Base-by-base conservation (phyloP, 441 rosid species). In the Euphorbia schlechtendalii region DNA sequence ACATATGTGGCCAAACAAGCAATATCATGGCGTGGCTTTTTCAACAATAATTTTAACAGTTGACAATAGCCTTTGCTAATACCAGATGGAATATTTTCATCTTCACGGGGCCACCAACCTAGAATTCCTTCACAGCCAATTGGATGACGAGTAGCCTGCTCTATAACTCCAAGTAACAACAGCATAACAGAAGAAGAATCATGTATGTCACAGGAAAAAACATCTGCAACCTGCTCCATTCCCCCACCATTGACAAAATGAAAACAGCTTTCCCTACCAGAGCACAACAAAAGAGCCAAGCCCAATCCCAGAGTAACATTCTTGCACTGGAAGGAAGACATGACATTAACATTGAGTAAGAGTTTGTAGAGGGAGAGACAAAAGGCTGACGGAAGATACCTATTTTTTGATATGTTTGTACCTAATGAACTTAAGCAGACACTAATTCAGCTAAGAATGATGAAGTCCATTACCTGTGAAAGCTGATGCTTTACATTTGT, bases 41-140 rank as follows among this genome's bases (percentile, higher is more conserved):
- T 88, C 83, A 94, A 76, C 66, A 94, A 77, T 73, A 90, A 74
- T 65, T 81, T 89, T 81, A 94, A 76, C 80, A 90, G 71, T 76
- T 79, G 85, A 73, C 81, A 74, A 72, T 94, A 94, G 57, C 93
- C 87, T 73, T 89, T 85, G 78, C 99, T 94, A 64, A 68, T 70
- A 63, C 90, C 76, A 73, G 85, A 78, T 20, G 99, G 96, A 56
- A 90, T 73, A 56, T 67, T 77, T 74, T 84, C 90, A 77, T 90
- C 88, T 81, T 87, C 88, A 64, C 93, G 97, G 71, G 92, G 97
- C 96, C 97, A 94, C 99, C 99, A 94, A 63, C 97, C 97, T 67
- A 94, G 78, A 76, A 87, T 77, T 63, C 93, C 92, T 73, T 90
- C 97, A 74, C 99, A 94, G 18, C 97, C 97, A 78, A 91, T 76